Evolutionary conservation across 352 stramenopile species (phyloP), one percentile per base, ranked within the genome.

Genomic region (Phytopythium delawarense): DNA sequence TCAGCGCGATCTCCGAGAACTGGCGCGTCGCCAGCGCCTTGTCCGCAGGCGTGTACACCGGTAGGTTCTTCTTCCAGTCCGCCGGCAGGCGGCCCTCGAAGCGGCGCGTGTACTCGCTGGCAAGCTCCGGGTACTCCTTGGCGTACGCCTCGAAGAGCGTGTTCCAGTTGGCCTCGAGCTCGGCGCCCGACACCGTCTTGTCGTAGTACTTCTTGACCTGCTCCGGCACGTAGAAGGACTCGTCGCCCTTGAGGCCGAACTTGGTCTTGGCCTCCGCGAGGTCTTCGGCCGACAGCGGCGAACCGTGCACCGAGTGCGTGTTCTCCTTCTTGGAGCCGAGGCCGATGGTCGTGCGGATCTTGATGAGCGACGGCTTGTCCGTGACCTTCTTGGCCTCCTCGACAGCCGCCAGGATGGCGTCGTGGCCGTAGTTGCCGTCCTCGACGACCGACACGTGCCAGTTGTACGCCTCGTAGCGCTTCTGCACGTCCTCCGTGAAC

Each of bases 361-460:
- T 99, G 81, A 99, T 99, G n/a, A 99, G 82, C 67, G 89, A 97
- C n/a, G 97, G 97, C 79, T 98, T 98, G 73, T 98, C 84, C 1
- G 92, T 99, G 44, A 92, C 91, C 32, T 81, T 83, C 82, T 99
- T 97, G 53, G 96, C 98, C 56, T 84, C 82, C 32, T 97, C 81
- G 50, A 99, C 92, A n/a, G 97, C 97, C 54, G 82, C 76, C 61
- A 89, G 84, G 68, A 99, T 94, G 69, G 90, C 88, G 50, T 92
- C 87, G 65, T 98, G 76, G 74, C 98, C 91, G 64, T 81, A 79
- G 74, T 98, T 98, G 48, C 89, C 96, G 67, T 99, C 94, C 51
- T 98, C 88, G 20, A 99, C 93, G 52, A 79, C 79, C 62, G 96
- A 80, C 48, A 99, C 96, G 66, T 99, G 96, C 98, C 98, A 99